A percentile compares a stretch with the other conserved stretches of the same genome.
These are phyloP conservation scores for Penstemon newberryi DNA, from an alignment of 257 asterid genomes.

Conservation along the genomic window DNA sequence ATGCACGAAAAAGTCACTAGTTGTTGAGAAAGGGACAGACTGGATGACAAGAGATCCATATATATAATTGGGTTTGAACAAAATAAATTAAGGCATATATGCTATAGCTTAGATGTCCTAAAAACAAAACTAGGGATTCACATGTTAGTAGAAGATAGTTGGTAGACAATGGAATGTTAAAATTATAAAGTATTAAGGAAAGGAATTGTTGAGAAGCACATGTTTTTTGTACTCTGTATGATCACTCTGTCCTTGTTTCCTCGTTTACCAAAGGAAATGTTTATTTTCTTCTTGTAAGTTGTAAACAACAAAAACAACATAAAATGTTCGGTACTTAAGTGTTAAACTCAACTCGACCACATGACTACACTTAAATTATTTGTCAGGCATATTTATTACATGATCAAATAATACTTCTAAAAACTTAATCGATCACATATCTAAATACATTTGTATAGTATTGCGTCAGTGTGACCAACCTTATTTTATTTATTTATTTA, in stretches of 20 bases:
- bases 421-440: too few species aligned
- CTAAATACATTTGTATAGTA: too few species aligned
- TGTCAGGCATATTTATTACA: too few species aligned
- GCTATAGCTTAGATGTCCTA: conserved; percentile 34
- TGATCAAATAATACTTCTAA: too few species aligned
- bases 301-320: background rate
- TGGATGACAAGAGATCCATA: conserved; percentile 46
- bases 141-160: conserved; percentile 38
- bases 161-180: conserved; percentile 43
- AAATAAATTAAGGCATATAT: conserved; percentile 14
- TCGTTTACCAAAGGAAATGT: conserved; percentile 15
- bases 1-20: conserved; percentile 38
- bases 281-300: background rate
- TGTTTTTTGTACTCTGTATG: background rate
- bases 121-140: conserved; percentile 31
- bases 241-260: conserved; percentile 8
- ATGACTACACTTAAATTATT: too few species aligned
- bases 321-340: background rate
- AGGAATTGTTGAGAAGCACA: conserved; percentile 17
- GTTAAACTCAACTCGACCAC: too few species aligned
- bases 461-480: too few species aligned
- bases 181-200: conserved; percentile 12
- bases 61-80: conserved; percentile 35
- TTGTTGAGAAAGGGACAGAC: conserved; percentile 18
- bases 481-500: too few species aligned